Percentiles rank a stretch among this genome's conserved stretches.
Conservation (phyloP, 306 rosid genomes). For the Chamaecrista fasciculata region DNA sequence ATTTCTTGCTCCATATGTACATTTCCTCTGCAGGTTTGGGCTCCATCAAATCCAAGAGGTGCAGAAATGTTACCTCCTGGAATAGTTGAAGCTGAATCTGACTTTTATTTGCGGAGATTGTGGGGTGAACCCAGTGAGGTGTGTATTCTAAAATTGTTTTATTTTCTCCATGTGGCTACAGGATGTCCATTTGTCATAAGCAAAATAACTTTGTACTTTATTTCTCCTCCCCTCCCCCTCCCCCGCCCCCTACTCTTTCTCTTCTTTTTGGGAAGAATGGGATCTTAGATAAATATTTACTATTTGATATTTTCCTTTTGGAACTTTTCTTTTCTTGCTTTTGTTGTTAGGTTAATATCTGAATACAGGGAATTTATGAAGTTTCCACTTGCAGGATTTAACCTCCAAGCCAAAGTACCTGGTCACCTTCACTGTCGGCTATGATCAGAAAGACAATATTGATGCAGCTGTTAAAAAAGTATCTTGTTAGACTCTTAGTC, state of each 20-base stretch:
- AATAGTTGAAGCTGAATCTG: conserved; percentile 78
- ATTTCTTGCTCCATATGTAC: conserved; percentile 9
- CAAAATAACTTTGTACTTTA: not conserved
- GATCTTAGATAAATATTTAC: conserved; percentile 12
- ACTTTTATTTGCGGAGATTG: conserved; percentile 74
- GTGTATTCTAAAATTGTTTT: conserved; percentile 32
- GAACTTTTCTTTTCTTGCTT: not conserved
- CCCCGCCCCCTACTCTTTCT: too few relatives aligned
- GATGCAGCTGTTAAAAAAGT: conserved; percentile 95
- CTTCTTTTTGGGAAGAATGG: not conserved
- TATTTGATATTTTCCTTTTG: not conserved
- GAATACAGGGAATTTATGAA: conserved; percentile 23
- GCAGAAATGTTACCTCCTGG: conserved; percentile 91
- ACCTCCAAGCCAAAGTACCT: conserved; percentile 78
- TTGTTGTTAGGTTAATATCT: not conserved
- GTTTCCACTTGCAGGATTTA: conserved; percentile 67
- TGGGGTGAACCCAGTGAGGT: conserved; percentile 99
- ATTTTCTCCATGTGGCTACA: not conserved
- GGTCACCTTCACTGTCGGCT: conserved; percentile 95
- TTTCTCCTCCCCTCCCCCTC: not conserved
- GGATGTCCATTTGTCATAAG: not conserved
- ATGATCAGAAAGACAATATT: conserved; percentile 66
- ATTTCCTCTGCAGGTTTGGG: conserved; percentile 73
- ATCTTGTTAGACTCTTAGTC: conserved; percentile 22
- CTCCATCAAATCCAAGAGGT: conserved; percentile 90